Evolutionary conservation across 495 filamentous ascomycete genomes (phyloP), one percentile per base, ranked within the genome.

Genomic region (Cenococcum geophilum): DNA sequence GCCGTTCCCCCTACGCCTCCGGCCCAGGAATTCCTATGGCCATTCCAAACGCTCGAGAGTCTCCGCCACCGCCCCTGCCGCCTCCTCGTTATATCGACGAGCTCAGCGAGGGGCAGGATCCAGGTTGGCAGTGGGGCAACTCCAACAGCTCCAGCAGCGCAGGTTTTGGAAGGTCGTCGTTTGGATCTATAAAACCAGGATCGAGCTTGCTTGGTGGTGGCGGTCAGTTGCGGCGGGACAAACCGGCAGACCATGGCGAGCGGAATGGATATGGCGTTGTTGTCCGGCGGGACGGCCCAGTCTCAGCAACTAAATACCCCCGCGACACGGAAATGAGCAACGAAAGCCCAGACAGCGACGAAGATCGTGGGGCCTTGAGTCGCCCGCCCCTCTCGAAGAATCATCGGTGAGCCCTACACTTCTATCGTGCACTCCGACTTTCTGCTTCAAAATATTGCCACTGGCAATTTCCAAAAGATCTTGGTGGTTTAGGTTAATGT

Each of bases 91-190:
- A 76, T 56, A 79, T 86, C 45, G 75, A 71, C 52, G 82, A 67
- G 23, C 59, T 84, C 53, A 74, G 77, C 58, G 72, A 76, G 61
- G 82, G 81, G 35, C 76, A 80, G 60, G 84, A 86, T 69, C 76
- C 77, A n/a, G 82, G 79, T 54, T 85, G 80, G 81, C 71, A 81
- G 61, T 80, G 80, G 76, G 82, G 77, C 55, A 83, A 86, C 59
- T 74, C 70, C 1, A 82, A 84, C 49, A 74, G 71, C 5, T 55
- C 61, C 27, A 71, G 66, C 53, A 59, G 67, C 35, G 53, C 65
- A 47, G 73, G 70, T 43, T 67, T 76, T 5, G 63, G 81, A 34
- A 80, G 75, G 58, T 74, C 78, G 64, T 49, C 70, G 14, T 55
- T 65, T 52, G 70, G 67, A 45, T 61, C 73, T 5, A 59, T 81